These are phyloP conservation scores for Borealophlyctis nickersoniae DNA, from an alignment of 192 early-diverging fungal species.

Conservation along the genomic window DNA sequence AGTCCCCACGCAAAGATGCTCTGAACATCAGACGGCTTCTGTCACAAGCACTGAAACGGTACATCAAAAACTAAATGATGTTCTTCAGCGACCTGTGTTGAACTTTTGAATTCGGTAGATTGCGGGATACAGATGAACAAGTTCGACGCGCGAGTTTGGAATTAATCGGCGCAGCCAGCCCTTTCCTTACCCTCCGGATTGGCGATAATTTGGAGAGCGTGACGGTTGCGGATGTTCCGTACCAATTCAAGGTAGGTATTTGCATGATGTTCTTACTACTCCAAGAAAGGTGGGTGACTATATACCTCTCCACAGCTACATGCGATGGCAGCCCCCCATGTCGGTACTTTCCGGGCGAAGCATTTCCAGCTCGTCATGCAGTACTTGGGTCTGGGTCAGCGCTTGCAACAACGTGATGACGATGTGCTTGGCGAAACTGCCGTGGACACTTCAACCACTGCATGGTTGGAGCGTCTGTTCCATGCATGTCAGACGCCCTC, in stretches of 20 bases:
- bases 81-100: too few species aligned
- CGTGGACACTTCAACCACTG: conserved; percentile 19
- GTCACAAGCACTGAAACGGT: not conserved
- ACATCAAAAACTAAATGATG: not conserved
- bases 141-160: conserved; percentile 25
- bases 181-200: conserved; percentile 1
- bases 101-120: not conserved
- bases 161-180: conserved; percentile 9
- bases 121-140: conserved; percentile 27
- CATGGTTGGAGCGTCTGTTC: conserved; percentile 51
- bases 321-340: conserved; percentile 44
- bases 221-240: not conserved
- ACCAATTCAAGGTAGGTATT: conserved; percentile 9
- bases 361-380: conserved; percentile 63
- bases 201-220: not conserved
- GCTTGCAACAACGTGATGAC: conserved; percentile 19
- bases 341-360: conserved; percentile 58
- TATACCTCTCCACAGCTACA: too few species aligned
- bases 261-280: not conserved
- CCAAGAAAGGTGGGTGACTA: not conserved
- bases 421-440: not conserved
- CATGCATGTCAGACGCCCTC: conserved; percentile 49
- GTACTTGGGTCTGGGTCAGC: conserved; percentile 47
- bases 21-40: too few species aligned
- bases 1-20: too few species aligned